Base-by-base conservation (phyloP, 345 rosid genomes). In the Lepidium aucheri region DNA sequence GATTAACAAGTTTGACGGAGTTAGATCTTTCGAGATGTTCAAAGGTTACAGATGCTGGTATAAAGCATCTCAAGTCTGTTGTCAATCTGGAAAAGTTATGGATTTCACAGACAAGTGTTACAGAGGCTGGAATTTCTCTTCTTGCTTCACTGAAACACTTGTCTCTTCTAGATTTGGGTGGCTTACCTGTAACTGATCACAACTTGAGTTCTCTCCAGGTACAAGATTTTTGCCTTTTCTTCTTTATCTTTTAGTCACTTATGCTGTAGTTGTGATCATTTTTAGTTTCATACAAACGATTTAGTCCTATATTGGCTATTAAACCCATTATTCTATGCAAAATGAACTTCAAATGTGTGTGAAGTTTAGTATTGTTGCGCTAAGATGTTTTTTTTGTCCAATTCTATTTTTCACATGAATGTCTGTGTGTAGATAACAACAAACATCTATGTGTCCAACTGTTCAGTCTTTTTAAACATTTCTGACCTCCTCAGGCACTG, bases 21-120 rank as follows among this genome's bases (percentile, higher is more conserved):
- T 39, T 93, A 78, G 84, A 93, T 67, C 84, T 93, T 68, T 86
- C 97, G 2, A 82, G 97, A 69, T 93, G 96, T 63, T 51, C 20
- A 22, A 93, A 90, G 85, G 79, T 93, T 68, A 86, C 74, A 1
- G 89, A 93, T 84, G 78, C 84, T 57, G 90, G 85, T 22, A 49
- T 90, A 58, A 83, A 63, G 68, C 94, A 93, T 56, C 86, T 94
- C 45, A 47, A 79, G 8, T 84, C 97, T 50, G 83, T 90, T 74
- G 50, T 79, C 28, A 76, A 87, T 60, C 70, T 90, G 72, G 82
- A 86, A 74, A 82, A 70, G 67, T 72, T 94, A 60, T 75, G 76
- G 53, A 57, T 94, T 76, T 65, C 96, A 6, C 88, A 84, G 77
- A 88, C 97, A 1, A 79, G 84, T 3, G 26, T 88, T 39, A 84